Evolutionary conservation across 192 early-diverging fungal genomes (phyloP), one percentile per base, ranked within the genome.

Genomic region (Coemansia pectinata): DNA sequence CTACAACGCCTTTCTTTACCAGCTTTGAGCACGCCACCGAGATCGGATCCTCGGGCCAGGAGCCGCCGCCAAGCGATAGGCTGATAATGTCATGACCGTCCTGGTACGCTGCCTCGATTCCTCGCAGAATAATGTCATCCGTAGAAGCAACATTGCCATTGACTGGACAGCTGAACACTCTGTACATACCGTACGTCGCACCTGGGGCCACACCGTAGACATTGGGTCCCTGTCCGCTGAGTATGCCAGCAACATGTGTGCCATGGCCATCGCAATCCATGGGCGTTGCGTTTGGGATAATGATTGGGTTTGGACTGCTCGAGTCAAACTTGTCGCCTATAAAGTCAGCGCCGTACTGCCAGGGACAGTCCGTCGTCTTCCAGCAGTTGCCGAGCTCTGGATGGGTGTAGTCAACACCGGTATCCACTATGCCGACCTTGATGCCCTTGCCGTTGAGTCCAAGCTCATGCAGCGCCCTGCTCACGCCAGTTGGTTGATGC

Each of bases 181-280:
- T 74, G 72, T 91, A 91, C 67, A 87, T 88, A 33, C 90, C 90
- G 48, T 88, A 76, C 2, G 86, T 91, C 7, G 86, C 89, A 12
- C 76, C 73, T n/a, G 88, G 91, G 0, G 88, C 89, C 21, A 92
- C 88, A 27, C 91, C 91, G 1, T 80, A 76, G n/a, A 88, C 87
- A 6, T 21, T 59, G 3, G 47, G 59, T 1, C 76, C 74, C 5
- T 68, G 69, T 7, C 55, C 88, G 41, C 74, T 85, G 45, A 90
- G 79, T 29, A 90, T 88, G 29, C 89, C 89, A 5, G 90, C 68
- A 1, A 92, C 87, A 44, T 90, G 89, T 3, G 89, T 90, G 21
- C 89, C 90, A 71, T 91, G 91, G 31, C 91, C 90, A 45, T 67
- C 69, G 65, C 91, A 90, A 34, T 81, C 79, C 70, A 73, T 72